Evolutionary conservation across 805 yeast species (phyloP).

Genomic region (Hanseniaspora occidentalis): DNA sequence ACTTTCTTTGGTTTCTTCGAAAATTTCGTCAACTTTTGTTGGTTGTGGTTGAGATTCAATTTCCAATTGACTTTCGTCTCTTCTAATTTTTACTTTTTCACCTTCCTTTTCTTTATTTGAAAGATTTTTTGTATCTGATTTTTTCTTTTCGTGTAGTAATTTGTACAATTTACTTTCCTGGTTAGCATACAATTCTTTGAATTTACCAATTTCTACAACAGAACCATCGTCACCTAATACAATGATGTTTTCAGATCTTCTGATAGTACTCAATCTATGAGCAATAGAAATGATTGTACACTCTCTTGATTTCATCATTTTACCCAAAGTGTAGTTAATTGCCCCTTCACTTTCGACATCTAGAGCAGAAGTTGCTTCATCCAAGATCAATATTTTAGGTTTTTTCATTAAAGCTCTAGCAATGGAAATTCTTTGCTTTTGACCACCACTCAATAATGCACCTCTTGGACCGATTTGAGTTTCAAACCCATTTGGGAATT

Average conservation of each 20-base stretch:
- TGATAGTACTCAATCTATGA: slow-evolving; percentile 82
- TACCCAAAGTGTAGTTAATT: slow-evolving; percentile 66
- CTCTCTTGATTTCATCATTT: slow-evolving; percentile 43
- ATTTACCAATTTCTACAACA: slow-evolving; percentile 66
- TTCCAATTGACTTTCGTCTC: not conserved
- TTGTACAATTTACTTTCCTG: slow-evolving; percentile 28
- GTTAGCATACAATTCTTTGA: slow-evolving; percentile 41
- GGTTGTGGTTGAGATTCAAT: not conserved
- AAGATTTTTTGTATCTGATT: slow-evolving; percentile 3
- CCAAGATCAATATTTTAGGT: slow-evolving; percentile 64
- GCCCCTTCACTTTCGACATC: slow-evolving; percentile 65
- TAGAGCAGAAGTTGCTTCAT: slow-evolving; percentile 84
- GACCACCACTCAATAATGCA: slow-evolving; percentile 77
- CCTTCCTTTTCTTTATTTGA: not conserved
- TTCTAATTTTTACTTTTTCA: not conserved
- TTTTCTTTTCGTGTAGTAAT: slow-evolving; percentile 23
- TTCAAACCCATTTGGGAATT: slow-evolving; percentile 52
- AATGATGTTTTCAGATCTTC: slow-evolving; percentile 71
- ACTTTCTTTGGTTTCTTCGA: not conserved
- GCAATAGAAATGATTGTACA: slow-evolving; percentile 84
- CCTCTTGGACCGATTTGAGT: slow-evolving; percentile 61
- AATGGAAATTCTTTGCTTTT: slow-evolving; percentile 74
- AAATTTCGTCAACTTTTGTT: not conserved
- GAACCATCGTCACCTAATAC: slow-evolving; percentile 74
- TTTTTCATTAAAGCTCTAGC: slow-evolving; percentile 71